Base-by-base conservation (phyloP, 2,329 filamentous ascomycete species). In the Zymoseptoria brevis region DNA sequence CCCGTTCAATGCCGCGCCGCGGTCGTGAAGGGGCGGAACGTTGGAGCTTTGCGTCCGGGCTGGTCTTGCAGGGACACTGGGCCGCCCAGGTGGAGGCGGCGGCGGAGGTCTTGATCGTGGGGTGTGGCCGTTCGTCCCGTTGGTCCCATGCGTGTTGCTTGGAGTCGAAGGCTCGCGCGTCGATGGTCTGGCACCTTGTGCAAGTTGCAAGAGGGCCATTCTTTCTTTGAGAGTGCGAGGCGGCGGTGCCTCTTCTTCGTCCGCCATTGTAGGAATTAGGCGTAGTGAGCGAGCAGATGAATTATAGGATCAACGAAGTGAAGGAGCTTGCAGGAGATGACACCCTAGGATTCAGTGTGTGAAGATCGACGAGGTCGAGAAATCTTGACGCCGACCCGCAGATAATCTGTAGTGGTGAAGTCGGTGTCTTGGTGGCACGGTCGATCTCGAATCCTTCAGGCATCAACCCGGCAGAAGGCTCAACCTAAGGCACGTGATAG, bases 201-300 rank as follows among this genome's bases (percentile, higher is more conserved):
- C 73, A 49, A 80, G 70, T 62, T 80, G 78, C 55, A 80, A 67
- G 2, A 76, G 74, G 1, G 78, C 77, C 58, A 80, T 80, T 59
- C 78, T 76, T 53, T 75, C 74, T 61, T 74, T 75, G 65, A 80
- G 76, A 19, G 75, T 75, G 35, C 60, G 66, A 7, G 57, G 55
- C 35, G 29, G 51, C 19, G 57, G 58, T 6, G 60, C 54, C 50
- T 67, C 62, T 55, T 65, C 64, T 24, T 64, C 63, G 21, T 67
- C 67, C 24, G 63, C 64, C 67, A 69, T 69, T 30, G 16, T 64
- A 58, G 19, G 22, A 13, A 16, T 9, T 6, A n/a, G 13, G 35
- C n/a, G 13, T 45, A 29, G 26, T 45, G 35, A 45, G 35, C 13
- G 35, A 5, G 16, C 16, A n/a, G 13, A 16, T 6, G 35, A 45